Evolutionary conservation across 306 rosid genomes (phyloP).

Genomic region (Boehmeria nivea): DNA sequence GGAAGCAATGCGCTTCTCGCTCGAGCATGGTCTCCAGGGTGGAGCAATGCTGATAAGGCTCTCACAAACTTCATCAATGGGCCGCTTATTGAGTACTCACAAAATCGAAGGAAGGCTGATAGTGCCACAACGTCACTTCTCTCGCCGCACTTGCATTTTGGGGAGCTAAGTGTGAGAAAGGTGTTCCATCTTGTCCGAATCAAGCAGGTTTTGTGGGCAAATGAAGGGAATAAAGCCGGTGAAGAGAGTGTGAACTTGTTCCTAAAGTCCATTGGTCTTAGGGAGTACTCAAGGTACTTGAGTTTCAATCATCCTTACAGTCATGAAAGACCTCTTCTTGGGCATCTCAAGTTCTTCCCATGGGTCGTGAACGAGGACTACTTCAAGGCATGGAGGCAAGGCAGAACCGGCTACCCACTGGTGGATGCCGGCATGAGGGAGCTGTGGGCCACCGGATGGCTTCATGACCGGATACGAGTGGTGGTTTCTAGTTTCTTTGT

Average conservation of each 20-base stretch:
- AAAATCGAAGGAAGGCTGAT: slow-evolving; percentile 88
- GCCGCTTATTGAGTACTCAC: slow-evolving; percentile 70
- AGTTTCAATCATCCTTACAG: slow-evolving; percentile 83
- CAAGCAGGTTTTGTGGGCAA: slow-evolving; percentile 90
- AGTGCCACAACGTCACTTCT: slow-evolving; percentile 89
- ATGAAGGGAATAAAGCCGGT: slow-evolving; percentile 80
- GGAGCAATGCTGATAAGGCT: slow-evolving; percentile 95
- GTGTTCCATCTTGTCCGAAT: slow-evolving; percentile 90
- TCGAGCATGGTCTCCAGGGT: slow-evolving; percentile 99
- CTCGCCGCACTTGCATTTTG: slow-evolving; percentile 94
- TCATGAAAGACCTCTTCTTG: slow-evolving; percentile 84
- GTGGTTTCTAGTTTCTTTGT: slow-evolving; percentile 94
- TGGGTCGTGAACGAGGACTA: slow-evolving; percentile 68
- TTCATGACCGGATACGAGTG: slow-evolving; percentile 88
- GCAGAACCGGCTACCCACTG: slow-evolving; percentile 91
- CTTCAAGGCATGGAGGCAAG: slow-evolving; percentile 97
- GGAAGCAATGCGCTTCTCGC: slow-evolving; percentile 98
- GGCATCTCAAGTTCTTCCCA: slow-evolving; percentile 78
- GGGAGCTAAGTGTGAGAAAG: slow-evolving; percentile 93
- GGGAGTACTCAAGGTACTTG: slow-evolving; percentile 90
- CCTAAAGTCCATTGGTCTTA: slow-evolving; percentile 79
- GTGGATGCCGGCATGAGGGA: slow-evolving; percentile 99
- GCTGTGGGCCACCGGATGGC: slow-evolving; percentile 97
- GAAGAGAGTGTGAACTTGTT: slow-evolving; percentile 88
- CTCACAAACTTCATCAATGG: slow-evolving; percentile 83